Conservation (phyloP, 2,329 filamentous ascomycete genomes). For the Phialophora chinensis region DNA sequence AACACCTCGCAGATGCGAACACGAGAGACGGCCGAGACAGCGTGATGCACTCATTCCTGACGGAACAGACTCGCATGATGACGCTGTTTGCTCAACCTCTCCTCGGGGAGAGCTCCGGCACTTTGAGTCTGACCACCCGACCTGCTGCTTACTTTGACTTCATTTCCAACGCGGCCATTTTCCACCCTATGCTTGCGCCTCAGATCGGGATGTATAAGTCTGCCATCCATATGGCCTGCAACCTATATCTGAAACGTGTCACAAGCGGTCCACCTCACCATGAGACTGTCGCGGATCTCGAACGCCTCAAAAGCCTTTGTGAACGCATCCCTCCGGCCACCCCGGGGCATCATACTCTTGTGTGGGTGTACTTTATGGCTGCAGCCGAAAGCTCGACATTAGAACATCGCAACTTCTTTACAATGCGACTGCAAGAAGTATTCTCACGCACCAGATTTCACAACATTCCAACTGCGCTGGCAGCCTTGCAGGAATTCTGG, state of each 20-base stretch:
- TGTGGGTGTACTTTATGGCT: too few relatives aligned
- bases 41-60: constrained; percentile 27
- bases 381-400: too few relatives aligned
- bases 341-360: too few relatives aligned
- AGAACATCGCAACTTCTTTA: too few relatives aligned
- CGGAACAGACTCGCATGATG: constrained; percentile 27
- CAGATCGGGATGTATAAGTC: constrained; percentile 25
- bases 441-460: too few relatives aligned
- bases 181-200: constrained; percentile 14
- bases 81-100: constrained; percentile 34
- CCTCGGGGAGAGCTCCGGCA: constrained; percentile 28
- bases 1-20: constrained; percentile 22
- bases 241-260: constrained; percentile 39
- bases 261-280: constrained; percentile 2
- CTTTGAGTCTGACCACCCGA: constrained; percentile 4
- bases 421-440: too few relatives aligned
- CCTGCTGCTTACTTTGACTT: constrained; percentile 20
- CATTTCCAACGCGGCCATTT: constrained; percentile 29
- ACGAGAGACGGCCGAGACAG: constrained; percentile 11
- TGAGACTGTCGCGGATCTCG: too few relatives aligned
- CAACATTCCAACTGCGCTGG: too few relatives aligned
- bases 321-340: too few relatives aligned
- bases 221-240: constrained; percentile 38
- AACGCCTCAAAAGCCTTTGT: too few relatives aligned
- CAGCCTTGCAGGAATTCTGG: too few relatives aligned